Evolutionary conservation across 495 filamentous ascomycete species (phyloP).

Genomic region (Lindgomyces ingoldianus): DNA sequence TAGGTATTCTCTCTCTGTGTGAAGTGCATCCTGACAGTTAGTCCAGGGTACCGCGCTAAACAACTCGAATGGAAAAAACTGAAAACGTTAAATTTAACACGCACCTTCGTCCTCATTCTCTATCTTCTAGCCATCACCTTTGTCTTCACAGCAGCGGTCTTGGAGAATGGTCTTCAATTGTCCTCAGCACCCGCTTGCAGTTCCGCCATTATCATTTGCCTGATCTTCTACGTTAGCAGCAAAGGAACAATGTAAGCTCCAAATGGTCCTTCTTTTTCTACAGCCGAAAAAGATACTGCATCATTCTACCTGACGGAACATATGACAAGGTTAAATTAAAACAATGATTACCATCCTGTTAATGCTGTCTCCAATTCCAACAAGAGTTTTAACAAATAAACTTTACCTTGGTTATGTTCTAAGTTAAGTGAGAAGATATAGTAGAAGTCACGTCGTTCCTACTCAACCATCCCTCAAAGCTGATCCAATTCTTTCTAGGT

Average conservation of each 20-base stretch:
- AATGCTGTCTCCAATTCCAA: too few relatives aligned
- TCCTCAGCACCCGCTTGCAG: slow-evolving; percentile 27
- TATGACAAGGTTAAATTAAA: too few relatives aligned
- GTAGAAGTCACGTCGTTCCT: too few relatives aligned
- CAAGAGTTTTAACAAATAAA: too few relatives aligned
- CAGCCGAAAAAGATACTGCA: too few relatives aligned
- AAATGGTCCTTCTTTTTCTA: too few relatives aligned
- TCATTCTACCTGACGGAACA: too few relatives aligned
- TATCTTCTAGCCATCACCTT: slow-evolving; percentile 33
- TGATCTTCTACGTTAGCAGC: slow-evolving; percentile 43
- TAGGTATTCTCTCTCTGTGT: neutral
- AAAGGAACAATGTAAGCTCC: slow-evolving; percentile 40
- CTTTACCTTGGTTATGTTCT: too few relatives aligned
- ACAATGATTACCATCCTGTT: too few relatives aligned
- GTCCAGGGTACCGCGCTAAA: slow-evolving; percentile 33
- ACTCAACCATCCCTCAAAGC: neutral
- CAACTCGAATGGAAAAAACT: slow-evolving; percentile 24
- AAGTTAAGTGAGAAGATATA: too few relatives aligned
- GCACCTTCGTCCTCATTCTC: slow-evolving; percentile 30
- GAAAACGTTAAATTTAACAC: slow-evolving; percentile 33
- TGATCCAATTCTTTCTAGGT: slow-evolving; percentile 13
- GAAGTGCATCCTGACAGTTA: neutral
- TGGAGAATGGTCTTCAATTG: slow-evolving; percentile 30
- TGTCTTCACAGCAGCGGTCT: slow-evolving; percentile 31
- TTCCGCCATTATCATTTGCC: slow-evolving; percentile 41